These are phyloP conservation scores for Plasmodium relictum DNA, from an alignment of 169 alveolate species.

Conservation along the genomic window DNA sequence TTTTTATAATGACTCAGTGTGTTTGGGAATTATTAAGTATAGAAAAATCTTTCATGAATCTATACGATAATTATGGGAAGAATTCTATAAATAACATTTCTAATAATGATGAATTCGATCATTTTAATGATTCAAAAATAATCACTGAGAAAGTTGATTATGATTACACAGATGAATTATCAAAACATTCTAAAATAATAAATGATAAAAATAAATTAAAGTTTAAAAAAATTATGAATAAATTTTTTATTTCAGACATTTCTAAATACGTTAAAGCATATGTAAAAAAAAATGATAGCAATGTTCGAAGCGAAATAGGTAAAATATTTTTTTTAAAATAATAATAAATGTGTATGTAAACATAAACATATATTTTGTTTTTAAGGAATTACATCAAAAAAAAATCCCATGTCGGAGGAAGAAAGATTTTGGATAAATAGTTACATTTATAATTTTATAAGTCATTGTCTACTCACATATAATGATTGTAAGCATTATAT, in stretches of 20 bases:
- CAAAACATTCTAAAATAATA: conserved; percentile 19
- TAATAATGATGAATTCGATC: conserved; percentile 5
- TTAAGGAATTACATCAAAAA: conserved; percentile 53
- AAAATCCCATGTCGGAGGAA: conserved; percentile 41
- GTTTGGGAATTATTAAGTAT: conserved; percentile 71
- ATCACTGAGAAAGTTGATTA: conserved; percentile 46
- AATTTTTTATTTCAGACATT: conserved; percentile 66
- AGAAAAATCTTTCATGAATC: conserved; percentile 42
- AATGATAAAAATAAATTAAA: conserved; percentile 58
- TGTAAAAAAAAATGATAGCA: conserved; percentile 66
- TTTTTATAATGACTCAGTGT: conserved; percentile 62
- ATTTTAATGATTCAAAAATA: neutral
- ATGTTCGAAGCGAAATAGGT: conserved; percentile 68
- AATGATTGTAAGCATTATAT: conserved; percentile 71
- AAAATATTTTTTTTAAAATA: conserved; percentile 9
- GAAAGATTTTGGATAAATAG: conserved; percentile 66
- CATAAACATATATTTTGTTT: neutral
- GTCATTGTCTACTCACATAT: conserved; percentile 47
- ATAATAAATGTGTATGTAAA: neutral
- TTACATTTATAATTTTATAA: conserved; percentile 68
- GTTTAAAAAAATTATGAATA: conserved; percentile 64
- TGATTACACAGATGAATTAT: conserved; percentile 40
- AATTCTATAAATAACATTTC: conserved; percentile 6
- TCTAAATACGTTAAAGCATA: conserved; percentile 69
- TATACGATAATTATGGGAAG: conserved; percentile 13